Evolutionary conservation across 73 alveolate species (phyloP), one percentile per base, ranked within the genome.

Genomic region (Loxodes magnus): DNA sequence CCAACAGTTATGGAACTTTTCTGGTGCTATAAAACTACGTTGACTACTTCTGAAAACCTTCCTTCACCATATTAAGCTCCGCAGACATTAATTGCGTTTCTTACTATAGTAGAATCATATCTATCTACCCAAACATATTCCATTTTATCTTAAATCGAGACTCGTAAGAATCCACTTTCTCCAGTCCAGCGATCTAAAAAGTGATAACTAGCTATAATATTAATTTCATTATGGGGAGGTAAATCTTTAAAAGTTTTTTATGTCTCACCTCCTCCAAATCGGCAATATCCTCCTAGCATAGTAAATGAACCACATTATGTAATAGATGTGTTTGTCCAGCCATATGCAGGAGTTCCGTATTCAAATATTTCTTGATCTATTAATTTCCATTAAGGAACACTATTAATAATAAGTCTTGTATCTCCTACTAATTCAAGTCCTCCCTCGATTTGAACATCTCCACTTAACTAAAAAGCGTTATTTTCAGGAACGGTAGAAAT

Each of bases 161-260:
- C 30, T 79, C 65, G 67, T 26, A 79, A 20, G 46, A 33, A 79
- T 29, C 78, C 93, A 6, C 80, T 69, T 35, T 79, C 93, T 10
- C 93, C 93, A 33, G 73, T 56, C 93, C 93, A 79, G 16, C 71
- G 66, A 68, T 79, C 93, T 5, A 79, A 68, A 43, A 79, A 77
- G 58, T 79, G 93, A 57, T 30, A 77, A 35, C 44, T 76, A 1
- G 86, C 89, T 60, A 56, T 56, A 29, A 79, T 53, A 24, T 77
- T 57, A 17, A 79, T 49, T 29, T 42, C 44, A 48, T 66, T 56
- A 35, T 79, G 93, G 14, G 35, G 54, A 17, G 89, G 88, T 12
- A 79, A 10, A 19, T 69, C 67, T 16, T 43, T 49, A 59, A 72
- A 68, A 4, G 71, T 63, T 53, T 67, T 79, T 37, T 48, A 30